Evolutionary conservation across 1,139 yeast genomes (phyloP), one percentile per base, ranked within the genome.

Genomic region (Magnusiomyces ingens): DNA sequence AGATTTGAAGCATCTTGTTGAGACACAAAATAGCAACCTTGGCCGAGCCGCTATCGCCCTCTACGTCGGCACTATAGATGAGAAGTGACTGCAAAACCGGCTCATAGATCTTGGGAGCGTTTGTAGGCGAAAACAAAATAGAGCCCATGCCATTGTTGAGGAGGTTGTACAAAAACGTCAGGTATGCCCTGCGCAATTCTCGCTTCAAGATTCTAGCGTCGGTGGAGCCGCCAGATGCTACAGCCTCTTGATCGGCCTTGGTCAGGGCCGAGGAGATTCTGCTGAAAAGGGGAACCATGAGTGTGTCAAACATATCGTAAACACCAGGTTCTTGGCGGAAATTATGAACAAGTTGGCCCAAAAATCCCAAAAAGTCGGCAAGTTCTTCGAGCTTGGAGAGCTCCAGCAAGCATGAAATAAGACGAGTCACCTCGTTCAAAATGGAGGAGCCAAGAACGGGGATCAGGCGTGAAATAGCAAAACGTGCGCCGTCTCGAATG

Each of bases 341-440:
- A 62, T 76, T 79, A 68, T 93, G 98, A 49, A 86, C 81, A 57
- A 93, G 79, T 69, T 93, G 98, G 6, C 96, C 94, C 60, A 93
- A 73, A 66, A 93, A 93, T 50, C 93, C 80, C 55, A 90, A 71
- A 65, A 94, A 90, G 64, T 89, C 96, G 47, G 80, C 77, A 65
- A 91, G 71, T 66, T 93, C 99, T 49, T 75, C 70, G 8, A 79
- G 71, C 57, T 78, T 81, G 63, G 81, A 78, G 49, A 79, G 80
- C n/a, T 86, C 79, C 66, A 94, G 75, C 51, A 87, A 74, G n/a
- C 85, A 74, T 2, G 87, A 79, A 55, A 93, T 81, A 55, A 91
- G 77, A 63, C 89, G 84, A 55, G 85, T 84, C 66, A 88, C 76
- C 64, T 82, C 86, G 49, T 67, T 69, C 45, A 82, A 74, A 56